Base-by-base conservation (phyloP, 441 rosid species). In the Populus hybrid region DNA sequence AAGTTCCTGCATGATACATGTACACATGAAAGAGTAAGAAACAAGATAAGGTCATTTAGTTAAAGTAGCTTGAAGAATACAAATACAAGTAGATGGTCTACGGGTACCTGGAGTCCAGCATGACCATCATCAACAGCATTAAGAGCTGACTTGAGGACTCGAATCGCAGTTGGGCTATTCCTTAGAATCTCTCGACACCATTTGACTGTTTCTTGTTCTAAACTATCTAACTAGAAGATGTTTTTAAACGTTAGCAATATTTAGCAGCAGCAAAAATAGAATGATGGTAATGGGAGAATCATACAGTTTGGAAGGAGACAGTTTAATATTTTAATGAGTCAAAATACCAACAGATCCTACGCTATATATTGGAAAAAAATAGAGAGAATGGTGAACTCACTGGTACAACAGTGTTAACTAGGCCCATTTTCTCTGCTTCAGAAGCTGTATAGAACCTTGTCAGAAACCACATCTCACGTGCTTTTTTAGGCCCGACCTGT, bases 401-500 rank as follows among this genome's bases (percentile, higher is more conserved):
- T 26, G 93, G 94, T 35, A 93, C 97, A 82, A 93, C 92, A 36
- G 89, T 81, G 77, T 95, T 95, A 72, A 95, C 89, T 23, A 95
- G 98, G 73, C 98, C 99, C 98, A 95, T 95, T 86, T 89, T 89
- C 31, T 91, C 97, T 72, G 99, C 98, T 84, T 95, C 98, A 20
- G 87, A 80, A 76, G 98, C 97, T 64, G 90, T 84, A 81, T 93
- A 95, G 80, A 95, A 95, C 78, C 96, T 89, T 20, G 98, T 77
- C 82, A 95, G 80, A 82, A 87, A 93, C 99, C 99, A 95, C 92
- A 95, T 92, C 74, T 93, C 99, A 9, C 99, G 91, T 4, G 99
- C 99, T 81, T 87, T 92, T 80, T 95, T 95, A 0, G 98, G 98
- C 68, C 99, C 99, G 59, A 92, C 84, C 99, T 92, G 83, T 82